Conservation (phyloP, 78 protist species). For the Tieghemostelium lacteum region DNA sequence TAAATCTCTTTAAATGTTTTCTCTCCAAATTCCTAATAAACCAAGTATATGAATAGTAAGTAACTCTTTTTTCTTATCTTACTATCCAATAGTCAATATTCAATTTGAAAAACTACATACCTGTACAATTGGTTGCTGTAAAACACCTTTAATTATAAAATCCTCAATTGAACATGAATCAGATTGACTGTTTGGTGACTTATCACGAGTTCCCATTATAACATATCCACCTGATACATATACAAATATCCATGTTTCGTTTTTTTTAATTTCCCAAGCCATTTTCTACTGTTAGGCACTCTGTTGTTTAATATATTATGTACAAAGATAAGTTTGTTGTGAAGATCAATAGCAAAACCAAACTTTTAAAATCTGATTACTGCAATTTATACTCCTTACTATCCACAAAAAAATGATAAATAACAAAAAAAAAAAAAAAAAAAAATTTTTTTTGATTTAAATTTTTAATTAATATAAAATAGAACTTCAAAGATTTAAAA, state of each 20-base stretch:
- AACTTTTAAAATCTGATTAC: too few relatives aligned
- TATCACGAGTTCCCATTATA: conserved; percentile 62
- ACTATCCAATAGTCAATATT: not conserved
- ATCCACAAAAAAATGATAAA: too few relatives aligned
- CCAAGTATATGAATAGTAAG: not conserved
- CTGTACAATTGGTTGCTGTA: conserved; percentile 61
- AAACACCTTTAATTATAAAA: conserved; percentile 43
- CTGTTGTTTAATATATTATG: too few relatives aligned
- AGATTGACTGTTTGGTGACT: not conserved
- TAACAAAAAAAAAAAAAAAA: too few relatives aligned
- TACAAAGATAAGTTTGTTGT: too few relatives aligned
- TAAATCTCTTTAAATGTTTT: conserved; percentile 58
- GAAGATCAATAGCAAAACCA: too few relatives aligned
- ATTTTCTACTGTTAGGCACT: too few relatives aligned
- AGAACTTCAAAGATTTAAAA: too few relatives aligned
- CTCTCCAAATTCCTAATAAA: conserved; percentile 61
- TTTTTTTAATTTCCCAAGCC: conserved; percentile 79
- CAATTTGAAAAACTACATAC: not conserved
- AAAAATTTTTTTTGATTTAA: too few relatives aligned
- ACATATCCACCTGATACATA: conserved; percentile 79
- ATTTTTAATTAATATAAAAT: too few relatives aligned
- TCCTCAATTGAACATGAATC: conserved; percentile 71
- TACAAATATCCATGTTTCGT: conserved; percentile 39
- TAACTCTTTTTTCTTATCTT: not conserved
- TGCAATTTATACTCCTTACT: too few relatives aligned